These are phyloP conservation scores for Megacollybia marginata DNA, from an alignment of 768 basidiomycete species.

Conservation along the genomic window DNA sequence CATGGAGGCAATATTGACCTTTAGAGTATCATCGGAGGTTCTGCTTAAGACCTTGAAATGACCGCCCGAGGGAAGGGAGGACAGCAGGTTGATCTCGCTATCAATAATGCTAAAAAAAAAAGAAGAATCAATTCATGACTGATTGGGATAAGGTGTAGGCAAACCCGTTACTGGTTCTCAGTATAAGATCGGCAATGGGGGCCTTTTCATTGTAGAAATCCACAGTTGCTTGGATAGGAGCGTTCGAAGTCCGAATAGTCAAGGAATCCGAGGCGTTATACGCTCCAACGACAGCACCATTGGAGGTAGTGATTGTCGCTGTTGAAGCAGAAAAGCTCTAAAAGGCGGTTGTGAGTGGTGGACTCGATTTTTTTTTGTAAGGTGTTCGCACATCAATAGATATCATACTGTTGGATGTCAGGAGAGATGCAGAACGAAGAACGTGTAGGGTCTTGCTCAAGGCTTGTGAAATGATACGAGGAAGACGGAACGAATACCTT, in stretches of 20 bases:
- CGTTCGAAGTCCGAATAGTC: constrained; percentile 32
- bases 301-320: constrained; percentile 25
- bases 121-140: no score
- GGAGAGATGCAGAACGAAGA: constrained; percentile 12
- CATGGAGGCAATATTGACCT: background rate
- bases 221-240: constrained; percentile 30
- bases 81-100: background rate
- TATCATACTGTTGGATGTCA: constrained; percentile 36
- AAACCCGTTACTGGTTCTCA: background rate
- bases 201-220: constrained; percentile 25
- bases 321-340: no score
- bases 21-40: background rate
- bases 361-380: no score
- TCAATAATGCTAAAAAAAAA: background rate
- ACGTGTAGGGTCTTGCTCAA: background rate
- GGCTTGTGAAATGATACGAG: no score
- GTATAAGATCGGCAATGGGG: background rate
- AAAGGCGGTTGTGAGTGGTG: no score
- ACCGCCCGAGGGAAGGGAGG: background rate
- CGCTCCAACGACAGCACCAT: constrained; percentile 37
- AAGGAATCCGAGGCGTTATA: constrained; percentile 30
- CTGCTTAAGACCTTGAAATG: background rate
- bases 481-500: constrained; percentile 14
- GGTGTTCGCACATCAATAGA: constrained; percentile 26
- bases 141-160: no score